phyloP scores from a whole-genome alignment of 208 protist genomes.

The Hexamita inflata region DNA sequence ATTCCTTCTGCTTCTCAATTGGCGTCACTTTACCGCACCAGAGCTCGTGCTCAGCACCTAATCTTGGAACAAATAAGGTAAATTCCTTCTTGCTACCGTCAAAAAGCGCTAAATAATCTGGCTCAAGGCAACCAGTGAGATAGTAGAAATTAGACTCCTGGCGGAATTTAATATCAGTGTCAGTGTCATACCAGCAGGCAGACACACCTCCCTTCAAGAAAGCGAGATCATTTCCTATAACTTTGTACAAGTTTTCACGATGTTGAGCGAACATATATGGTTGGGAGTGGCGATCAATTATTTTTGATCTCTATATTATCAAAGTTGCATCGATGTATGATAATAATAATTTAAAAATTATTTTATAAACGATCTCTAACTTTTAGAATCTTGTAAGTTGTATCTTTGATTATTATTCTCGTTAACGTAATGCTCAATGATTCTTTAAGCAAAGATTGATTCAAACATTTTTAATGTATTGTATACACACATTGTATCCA shows the following conservation, averaged over 20 bases:
- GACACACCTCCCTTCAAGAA: background rate
- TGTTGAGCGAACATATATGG: constrained; percentile 7
- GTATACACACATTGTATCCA: no score
- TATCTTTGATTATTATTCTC: no score
- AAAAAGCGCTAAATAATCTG: constrained; percentile 18
- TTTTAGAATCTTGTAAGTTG: no score
- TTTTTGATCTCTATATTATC: no score
- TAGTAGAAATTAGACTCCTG: constrained; percentile 35
- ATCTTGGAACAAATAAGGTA: constrained; percentile 17
- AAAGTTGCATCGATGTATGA: no score
- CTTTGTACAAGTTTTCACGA: background rate
- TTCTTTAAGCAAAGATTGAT: no score
- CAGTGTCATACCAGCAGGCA: constrained; percentile 15
- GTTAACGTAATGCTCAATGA: no score
- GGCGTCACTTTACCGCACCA: background rate
- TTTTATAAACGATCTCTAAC: no score
- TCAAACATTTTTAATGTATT: no score
- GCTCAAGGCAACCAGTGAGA: constrained; percentile 18
- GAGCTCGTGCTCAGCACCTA: background rate
- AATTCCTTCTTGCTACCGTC: background rate
- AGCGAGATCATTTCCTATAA: background rate
- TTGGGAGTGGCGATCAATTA: no score
- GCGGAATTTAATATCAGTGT: constrained; percentile 20
- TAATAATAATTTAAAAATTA: no score
- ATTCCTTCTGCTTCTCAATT: background rate